phyloP scores from a whole-genome alignment of 2,329 filamentous ascomycete genomes.

The Penicillium sp. region DNA sequence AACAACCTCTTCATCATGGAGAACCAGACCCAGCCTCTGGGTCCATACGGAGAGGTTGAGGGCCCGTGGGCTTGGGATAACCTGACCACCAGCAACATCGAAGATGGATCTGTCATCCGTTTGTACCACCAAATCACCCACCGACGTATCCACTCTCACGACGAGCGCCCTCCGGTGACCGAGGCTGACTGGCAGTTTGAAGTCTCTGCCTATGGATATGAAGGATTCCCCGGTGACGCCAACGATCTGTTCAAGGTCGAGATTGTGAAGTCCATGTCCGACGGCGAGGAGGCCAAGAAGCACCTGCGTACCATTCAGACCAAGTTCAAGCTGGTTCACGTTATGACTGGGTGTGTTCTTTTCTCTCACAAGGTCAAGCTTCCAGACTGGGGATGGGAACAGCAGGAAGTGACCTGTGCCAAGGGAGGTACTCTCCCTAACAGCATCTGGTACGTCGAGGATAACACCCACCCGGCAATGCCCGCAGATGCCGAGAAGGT shows the following conservation, averaged over 20 bases:
- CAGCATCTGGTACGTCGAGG: conserved; percentile 95
- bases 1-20: conserved; percentile 95
- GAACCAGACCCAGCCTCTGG: conserved; percentile 91
- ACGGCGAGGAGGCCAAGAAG: conserved; percentile 73
- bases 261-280: conserved; percentile 86
- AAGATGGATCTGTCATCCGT: conserved; percentile 75
- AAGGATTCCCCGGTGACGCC: conserved; percentile 93
- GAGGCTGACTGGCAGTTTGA: conserved; percentile 95
- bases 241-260: conserved; percentile 95
- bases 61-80: conserved; percentile 83
- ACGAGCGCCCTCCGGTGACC: conserved; percentile 80
- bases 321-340: conserved; percentile 90
- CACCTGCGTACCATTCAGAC: conserved; percentile 90
- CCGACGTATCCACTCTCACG: conserved; percentile 88
- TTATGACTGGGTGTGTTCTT: conserved; percentile 94
- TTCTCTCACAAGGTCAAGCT: conserved; percentile 99
- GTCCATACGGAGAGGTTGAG: conserved; percentile 71
- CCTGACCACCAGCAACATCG: conserved; percentile 63
- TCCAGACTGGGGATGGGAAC: conserved; percentile 95
- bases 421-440: conserved; percentile 88
- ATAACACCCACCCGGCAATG: conserved; percentile 79
- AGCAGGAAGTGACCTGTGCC: conserved; percentile 98
- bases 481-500: conserved; percentile 79
- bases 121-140: conserved; percentile 82
- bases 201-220: conserved; percentile 94